Evolutionary conservation across 2,329 filamentous ascomycete genomes (phyloP), one percentile per base, ranked within the genome.

Genomic region (Cladophialophora chaetospira): DNA sequence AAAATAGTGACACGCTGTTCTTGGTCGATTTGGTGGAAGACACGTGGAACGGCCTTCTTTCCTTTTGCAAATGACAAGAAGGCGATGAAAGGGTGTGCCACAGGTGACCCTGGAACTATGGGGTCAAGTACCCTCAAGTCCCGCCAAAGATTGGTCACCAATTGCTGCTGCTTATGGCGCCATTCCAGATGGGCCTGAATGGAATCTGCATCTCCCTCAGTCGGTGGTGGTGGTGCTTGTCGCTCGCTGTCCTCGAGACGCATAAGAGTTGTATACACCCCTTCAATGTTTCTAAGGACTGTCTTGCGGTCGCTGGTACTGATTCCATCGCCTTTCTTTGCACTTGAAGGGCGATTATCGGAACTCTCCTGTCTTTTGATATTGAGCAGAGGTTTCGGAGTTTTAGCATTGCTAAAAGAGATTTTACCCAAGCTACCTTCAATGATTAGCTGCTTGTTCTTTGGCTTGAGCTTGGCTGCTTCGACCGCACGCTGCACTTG

Each of bases 371-470:
- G 80, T 28, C 92, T 88, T 79, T 96, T 97, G 77, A 99, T 92
- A 71, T 95, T 99, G 47, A 99, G 85, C 55, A 97, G 79, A 13
- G 93, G 91, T 73, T 96, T 94, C 0, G 94, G 94, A 0, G 94
- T 96, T 79, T 97, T 99, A 45, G 94, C 91, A 68, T 99, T 99
- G 79, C 93, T 97, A 77, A 97, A 99, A 0, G 93, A 96, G 56
- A 99, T 99, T 78, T 97, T 99, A 64, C 94, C 94, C 47, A 99
- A 77, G 69, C 91, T 97, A 23, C 94, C 94, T 70, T 97, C 93
- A 57, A 99, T 93, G 17, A 97, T 92, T 6, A 99, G 81, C 71
- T 97, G 92, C 69, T 95, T 96, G 70, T 96, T 97, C 80, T 99
- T 99, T 10, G 94, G 94, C 73, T 96, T 93, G 58, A 91, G 90